Base-by-base conservation (phyloP, 345 rosid genomes). In the Eucalyptus polybractea region DNA sequence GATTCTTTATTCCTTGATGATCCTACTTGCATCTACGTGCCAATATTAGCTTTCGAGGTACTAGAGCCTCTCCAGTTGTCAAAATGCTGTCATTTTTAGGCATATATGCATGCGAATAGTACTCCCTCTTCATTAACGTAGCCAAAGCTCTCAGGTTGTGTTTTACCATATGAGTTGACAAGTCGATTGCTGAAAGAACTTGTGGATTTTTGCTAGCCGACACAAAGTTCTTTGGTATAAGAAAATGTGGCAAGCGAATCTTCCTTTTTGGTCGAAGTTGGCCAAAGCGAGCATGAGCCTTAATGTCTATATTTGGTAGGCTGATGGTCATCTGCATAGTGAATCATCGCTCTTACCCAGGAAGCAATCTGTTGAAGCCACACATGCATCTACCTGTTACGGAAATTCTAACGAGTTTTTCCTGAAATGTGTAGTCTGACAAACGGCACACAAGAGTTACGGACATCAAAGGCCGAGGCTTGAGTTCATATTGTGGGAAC, bases 1-100 rank as follows among this genome's bases (percentile, higher is more conserved):
- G 91, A 93, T 93, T 93, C 95, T 93, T 95, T 92, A 53, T 91
- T 89, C 90, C 87, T 49, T 67, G 85, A 47, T 81, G 88, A 76
- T 40, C 29, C 83, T 76, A 22, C 47, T 40, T 76, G 15, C 83
- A 40, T 13, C 47, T 76, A 21, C 27, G 16, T 42, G 90, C 90
- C 87, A 25, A 89, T 89, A 80, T 37, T 40, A 37, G 45, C 83
- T 25, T 25, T 37, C 47, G 47, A 76, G 47, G 83, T 37, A 21
- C 47, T 40, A 37, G 47, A 40, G 45, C 83, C 47, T 76, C 47
- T 40, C 13, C 47, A 21, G 27, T 37, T 40, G 47, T 76, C 45
- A 40, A 21, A 21, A 17, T 76, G 14, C 47, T 76, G 47, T 72
- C 27, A 37, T 19, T 10, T 21, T 12, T 65, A 72, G 83, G 47